Percentiles rank a stretch among this genome's conserved stretches.
These are phyloP conservation scores for Teunomyces cretensis DNA, from an alignment of 805 yeast species.

Conservation along the genomic window DNA sequence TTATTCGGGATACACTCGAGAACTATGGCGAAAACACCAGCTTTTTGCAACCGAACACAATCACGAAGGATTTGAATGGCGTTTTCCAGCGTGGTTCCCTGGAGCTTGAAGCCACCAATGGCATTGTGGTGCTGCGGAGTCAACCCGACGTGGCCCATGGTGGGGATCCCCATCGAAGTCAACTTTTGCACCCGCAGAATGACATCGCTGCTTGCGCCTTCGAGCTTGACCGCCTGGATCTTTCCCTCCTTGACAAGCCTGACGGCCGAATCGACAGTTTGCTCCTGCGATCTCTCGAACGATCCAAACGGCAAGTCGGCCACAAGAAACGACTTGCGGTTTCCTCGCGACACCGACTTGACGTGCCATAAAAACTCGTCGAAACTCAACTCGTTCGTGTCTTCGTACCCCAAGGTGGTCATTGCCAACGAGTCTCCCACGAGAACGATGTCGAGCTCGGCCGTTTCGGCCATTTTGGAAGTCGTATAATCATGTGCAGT, in stretches of 20 bases:
- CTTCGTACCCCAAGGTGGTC: constrained; percentile 81
- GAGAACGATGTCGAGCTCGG: constrained; percentile 67
- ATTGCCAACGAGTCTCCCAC: constrained; percentile 94
- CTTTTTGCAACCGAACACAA: constrained; percentile 65
- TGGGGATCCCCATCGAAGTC: constrained; percentile 75
- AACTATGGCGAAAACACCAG: constrained; percentile 76
- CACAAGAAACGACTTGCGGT: constrained; percentile 60
- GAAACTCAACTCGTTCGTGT: constrained; percentile 71
- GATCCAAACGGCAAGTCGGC: constrained; percentile 91
- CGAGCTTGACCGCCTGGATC: constrained; percentile 76
- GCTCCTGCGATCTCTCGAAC: constrained; percentile 61
- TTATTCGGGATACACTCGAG: constrained; percentile 84
- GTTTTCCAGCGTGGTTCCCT: constrained; percentile 58
- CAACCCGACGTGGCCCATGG: constrained; percentile 87
- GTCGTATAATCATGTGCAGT: constrained; percentile 90
- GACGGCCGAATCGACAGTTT: constrained; percentile 62
- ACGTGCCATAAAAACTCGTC: constrained; percentile 81
- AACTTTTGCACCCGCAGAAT: constrained; percentile 53
- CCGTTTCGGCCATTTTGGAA: constrained; percentile 63
- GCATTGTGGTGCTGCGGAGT: constrained; percentile 85
- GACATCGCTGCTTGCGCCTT: constrained; percentile 67
- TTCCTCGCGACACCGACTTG: constrained; percentile 73
- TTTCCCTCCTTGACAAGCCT: constrained; percentile 55
- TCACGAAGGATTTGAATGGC: constrained; percentile 63
- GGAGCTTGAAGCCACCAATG: constrained; percentile 85